These are phyloP conservation scores for Colletotrichum liriopes DNA, from an alignment of 2,329 filamentous ascomycete species.

Conservation along the genomic window DNA sequence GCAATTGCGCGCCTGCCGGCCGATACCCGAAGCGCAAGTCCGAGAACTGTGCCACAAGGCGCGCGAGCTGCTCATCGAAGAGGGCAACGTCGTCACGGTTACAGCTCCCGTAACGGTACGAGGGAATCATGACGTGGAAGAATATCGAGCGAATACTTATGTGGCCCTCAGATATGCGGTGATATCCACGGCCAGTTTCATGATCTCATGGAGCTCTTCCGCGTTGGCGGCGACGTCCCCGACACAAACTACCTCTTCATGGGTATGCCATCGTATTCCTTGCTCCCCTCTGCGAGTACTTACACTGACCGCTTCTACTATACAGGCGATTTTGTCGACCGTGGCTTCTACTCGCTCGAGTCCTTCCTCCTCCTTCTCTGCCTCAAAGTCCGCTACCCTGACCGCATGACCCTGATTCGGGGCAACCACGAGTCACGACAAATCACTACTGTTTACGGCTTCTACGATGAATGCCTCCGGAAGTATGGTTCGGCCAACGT, in stretches of 20 bases:
- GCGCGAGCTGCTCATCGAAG: conserved; percentile 94
- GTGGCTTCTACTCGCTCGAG: conserved; percentile 97
- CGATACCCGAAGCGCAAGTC: conserved; percentile 95
- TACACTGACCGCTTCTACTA: conserved; percentile 8
- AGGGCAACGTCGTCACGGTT: conserved; percentile 96
- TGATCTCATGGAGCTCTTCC: conserved; percentile 96
- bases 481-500: conserved; percentile 98
- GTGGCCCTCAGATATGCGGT: conserved; percentile 82
- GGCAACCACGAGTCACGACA: conserved; percentile 97
- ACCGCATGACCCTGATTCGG: conserved; percentile 95
- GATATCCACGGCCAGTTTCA: conserved; percentile 98
- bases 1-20: conserved; percentile 94
- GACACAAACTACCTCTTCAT: conserved; percentile 98
- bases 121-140: neutral
- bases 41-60: conserved; percentile 98
- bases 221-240: conserved; percentile 92
- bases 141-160: conserved; percentile 14
- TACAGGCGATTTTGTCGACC: conserved; percentile 94
- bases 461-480: conserved; percentile 96
- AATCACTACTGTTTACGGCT: conserved; percentile 97
- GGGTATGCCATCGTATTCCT: conserved; percentile 68
- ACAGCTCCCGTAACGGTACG: conserved; percentile 92
- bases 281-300: neutral
- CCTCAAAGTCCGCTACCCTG: conserved; percentile 96
- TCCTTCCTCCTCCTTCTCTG: conserved; percentile 96